Percentiles rank a stretch among this genome's conserved stretches.
phyloP scores from a whole-genome alignment of 768 basidiomycete genomes.

The Coprinopsis cinerea region DNA sequence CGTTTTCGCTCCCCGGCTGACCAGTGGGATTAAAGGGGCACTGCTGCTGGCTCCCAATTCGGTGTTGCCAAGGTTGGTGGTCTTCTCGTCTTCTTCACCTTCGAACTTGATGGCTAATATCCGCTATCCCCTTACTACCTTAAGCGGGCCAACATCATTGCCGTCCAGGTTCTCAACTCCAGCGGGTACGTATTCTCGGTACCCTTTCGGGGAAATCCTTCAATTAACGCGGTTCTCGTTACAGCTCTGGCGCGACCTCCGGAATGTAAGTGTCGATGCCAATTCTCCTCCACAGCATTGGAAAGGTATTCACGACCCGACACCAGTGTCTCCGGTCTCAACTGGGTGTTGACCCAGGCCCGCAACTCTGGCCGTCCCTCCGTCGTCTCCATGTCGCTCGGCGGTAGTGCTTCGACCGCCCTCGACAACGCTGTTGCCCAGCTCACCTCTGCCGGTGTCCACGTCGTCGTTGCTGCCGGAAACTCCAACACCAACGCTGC shows the following conservation, averaged over 20 bases:
- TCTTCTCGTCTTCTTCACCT: background rate
- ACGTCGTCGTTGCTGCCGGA: constrained; percentile 27
- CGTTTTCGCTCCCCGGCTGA: background rate
- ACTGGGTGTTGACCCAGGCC: constrained; percentile 21
- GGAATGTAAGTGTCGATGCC: constrained; percentile 13
- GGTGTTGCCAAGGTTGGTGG: constrained; percentile 19
- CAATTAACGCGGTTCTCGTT: background rate
- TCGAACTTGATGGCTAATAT: background rate
- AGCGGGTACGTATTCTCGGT: constrained; percentile 17
- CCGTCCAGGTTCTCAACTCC: constrained; percentile 36
- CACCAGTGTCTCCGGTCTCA: constrained; percentile 21
- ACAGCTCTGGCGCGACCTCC: constrained; percentile 17
- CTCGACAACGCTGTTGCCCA: constrained; percentile 27
- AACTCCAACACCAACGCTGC: constrained; percentile 24
- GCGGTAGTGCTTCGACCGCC: constrained; percentile 20
- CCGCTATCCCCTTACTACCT: background rate
- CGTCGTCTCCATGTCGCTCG: constrained; percentile 29
- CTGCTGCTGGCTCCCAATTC: constrained; percentile 20
- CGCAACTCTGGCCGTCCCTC: constrained; percentile 19
- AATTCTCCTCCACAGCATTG: background rate
- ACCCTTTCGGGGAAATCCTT: no score
- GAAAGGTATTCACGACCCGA: background rate
- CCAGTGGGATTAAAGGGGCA: constrained; percentile 15
- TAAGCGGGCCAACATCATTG: constrained; percentile 27
- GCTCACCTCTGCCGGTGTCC: constrained; percentile 22